A percentile compares a stretch with the other conserved stretches of the same genome.
Conservation (phyloP, 1,284 basidiomycete genomes). For the Pseudozyma pruni region DNA sequence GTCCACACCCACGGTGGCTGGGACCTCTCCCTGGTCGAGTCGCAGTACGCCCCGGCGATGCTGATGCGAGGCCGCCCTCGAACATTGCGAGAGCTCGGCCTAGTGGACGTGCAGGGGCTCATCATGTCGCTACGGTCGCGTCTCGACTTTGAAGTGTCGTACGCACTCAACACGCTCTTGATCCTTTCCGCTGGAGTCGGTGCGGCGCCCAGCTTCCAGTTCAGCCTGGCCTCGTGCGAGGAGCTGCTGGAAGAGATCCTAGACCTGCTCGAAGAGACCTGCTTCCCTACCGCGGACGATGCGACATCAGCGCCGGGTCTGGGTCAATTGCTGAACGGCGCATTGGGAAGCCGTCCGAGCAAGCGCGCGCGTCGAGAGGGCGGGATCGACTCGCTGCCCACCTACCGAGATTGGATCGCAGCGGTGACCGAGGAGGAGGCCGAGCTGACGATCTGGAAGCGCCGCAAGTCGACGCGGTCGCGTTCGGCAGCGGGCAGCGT, state of each 20-base stretch:
- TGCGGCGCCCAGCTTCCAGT: constrained; percentile 75
- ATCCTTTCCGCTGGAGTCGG: constrained; percentile 76
- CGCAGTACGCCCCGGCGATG: constrained; percentile 73
- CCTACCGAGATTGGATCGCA: constrained; percentile 59
- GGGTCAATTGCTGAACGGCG: constrained; percentile 4
- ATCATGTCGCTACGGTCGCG: constrained; percentile 89
- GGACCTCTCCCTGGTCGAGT: constrained; percentile 79
- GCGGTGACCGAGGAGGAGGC: constrained; percentile 60
- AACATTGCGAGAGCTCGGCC: constrained; percentile 80
- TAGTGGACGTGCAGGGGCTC: constrained; percentile 86
- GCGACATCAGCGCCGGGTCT: constrained; percentile 1
- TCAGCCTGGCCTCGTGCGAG: constrained; percentile 76
- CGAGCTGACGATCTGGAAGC: constrained; percentile 51
- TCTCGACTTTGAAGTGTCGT: constrained; percentile 83
- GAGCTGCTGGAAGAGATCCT: constrained; percentile 88
- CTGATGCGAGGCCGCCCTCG: constrained; percentile 73
- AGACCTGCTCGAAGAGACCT: constrained; percentile 84
- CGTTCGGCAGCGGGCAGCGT: constrained; percentile 31
- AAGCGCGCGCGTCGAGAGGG: constrained; percentile 48
- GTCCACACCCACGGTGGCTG: constrained; percentile 85
- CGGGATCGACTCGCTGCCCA: constrained; percentile 23
- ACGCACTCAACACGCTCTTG: constrained; percentile 88
- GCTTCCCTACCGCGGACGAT: constrained; percentile 74
- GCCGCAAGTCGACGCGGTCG: constrained; percentile 28
- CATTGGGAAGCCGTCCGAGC: constrained; percentile 1